Percentiles rank a stretch among this genome's conserved stretches.
phyloP scores from a whole-genome alignment of 2,329 filamentous ascomycete genomes.

The Neophaeococcomyces mojaviensis region DNA sequence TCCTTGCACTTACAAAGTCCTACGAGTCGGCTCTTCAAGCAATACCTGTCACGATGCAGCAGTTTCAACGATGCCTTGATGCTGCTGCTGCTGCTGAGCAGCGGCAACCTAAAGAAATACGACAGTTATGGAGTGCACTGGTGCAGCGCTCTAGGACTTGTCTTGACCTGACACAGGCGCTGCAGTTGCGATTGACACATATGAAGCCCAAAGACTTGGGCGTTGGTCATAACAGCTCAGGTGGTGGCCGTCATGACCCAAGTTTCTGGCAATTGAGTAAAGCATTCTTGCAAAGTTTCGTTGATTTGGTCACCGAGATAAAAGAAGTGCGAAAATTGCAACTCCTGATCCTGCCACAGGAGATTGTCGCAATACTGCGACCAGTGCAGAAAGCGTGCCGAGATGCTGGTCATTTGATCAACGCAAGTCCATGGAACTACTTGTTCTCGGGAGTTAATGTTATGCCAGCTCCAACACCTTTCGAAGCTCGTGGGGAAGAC shows the following conservation, averaged over 20 bases:
- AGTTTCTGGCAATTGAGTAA: constrained; percentile 66
- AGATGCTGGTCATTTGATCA: constrained; percentile 68
- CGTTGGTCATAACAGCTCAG: constrained; percentile 44
- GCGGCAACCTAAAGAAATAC: constrained; percentile 51
- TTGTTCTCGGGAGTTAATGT: constrained; percentile 38
- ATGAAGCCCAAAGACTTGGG: constrained; percentile 82
- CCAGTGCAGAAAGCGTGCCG: constrained; percentile 78
- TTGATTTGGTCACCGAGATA: constrained; percentile 41
- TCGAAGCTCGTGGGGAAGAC: constrained; percentile 6
- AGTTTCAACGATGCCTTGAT: constrained; percentile 58
- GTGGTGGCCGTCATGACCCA: constrained; percentile 39
- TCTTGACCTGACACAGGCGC: constrained; percentile 63
- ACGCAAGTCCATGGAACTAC: constrained; percentile 56
- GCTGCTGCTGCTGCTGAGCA: constrained; percentile 56
- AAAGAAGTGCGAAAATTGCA: constrained; percentile 40
- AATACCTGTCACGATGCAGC: constrained; percentile 61
- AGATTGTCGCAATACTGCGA: constrained; percentile 66
- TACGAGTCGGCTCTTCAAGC: constrained; percentile 66
- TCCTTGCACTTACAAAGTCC: constrained; percentile 64
- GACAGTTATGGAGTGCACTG: constrained; percentile 61
- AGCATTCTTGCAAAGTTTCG: constrained; percentile 42
- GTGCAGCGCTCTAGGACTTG: constrained; percentile 64
- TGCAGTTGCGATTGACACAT: constrained; percentile 64
- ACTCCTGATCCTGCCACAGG: constrained; percentile 42
- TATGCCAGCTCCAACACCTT: constrained; percentile 20